Conservation (phyloP, 768 basidiomycete species). For the Leucosporidium creatinivorum region DNA sequence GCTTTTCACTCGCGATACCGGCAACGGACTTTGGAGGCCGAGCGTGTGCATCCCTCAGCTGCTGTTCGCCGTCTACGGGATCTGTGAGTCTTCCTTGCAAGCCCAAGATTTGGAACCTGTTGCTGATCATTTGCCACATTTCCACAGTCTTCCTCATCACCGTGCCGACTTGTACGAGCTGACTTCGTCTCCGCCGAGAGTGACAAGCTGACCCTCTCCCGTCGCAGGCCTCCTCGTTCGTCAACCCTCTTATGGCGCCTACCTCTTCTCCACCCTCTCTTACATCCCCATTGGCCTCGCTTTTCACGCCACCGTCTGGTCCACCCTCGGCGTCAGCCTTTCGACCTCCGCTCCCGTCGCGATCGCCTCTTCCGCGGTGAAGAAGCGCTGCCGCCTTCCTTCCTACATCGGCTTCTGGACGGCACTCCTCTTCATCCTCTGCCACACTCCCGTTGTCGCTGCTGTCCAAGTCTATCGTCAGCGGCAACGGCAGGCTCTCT, state of each 20-base stretch:
- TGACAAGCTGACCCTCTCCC: neutral
- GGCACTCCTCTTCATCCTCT: neutral
- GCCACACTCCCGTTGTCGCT: neutral
- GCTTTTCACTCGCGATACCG: no score
- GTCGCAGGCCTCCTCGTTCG: neutral
- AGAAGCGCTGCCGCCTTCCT: neutral
- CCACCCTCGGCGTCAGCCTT: neutral
- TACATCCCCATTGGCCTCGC: neutral
- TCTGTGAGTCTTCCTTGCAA: no score
- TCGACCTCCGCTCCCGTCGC: neutral
- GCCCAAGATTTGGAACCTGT: no score
- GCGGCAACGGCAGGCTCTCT: no score
- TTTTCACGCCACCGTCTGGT: neutral
- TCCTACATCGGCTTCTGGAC: neutral
- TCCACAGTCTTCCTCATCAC: no score
- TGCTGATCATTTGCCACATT: no score
- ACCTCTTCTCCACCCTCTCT: neutral
- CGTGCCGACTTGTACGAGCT: neutral
- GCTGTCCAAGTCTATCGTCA: neutral
- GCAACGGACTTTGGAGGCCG: neutral
- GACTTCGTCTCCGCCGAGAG: neutral
- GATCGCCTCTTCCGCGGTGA: neutral
- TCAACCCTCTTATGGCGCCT: neutral
- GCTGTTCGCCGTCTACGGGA: neutral
- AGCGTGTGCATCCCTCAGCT: neutral